Percentiles rank a stretch among this genome's conserved stretches.
Evolutionary conservation across 2,329 filamentous ascomycete genomes (phyloP).

Genomic region (Aureobasidium subglaciale): DNA sequence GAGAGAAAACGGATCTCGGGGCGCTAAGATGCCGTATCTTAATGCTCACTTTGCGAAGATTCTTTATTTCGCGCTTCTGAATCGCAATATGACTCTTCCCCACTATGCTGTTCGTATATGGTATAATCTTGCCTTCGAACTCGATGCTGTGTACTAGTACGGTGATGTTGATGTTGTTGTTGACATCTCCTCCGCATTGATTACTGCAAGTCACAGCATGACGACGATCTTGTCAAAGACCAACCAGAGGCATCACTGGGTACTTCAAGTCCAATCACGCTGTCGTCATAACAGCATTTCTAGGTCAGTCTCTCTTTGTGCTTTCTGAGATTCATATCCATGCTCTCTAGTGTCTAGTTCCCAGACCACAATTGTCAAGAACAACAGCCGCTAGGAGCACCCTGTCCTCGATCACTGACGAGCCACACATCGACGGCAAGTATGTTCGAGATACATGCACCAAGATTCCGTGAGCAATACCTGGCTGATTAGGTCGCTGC

Average conservation of each 20-base stretch:
- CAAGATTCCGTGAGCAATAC: conserved; percentile 21
- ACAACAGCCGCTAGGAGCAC: background rate
- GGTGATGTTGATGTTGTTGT: too few relatives aligned
- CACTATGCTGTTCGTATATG: too few relatives aligned
- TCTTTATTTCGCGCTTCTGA: background rate
- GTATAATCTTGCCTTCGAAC: too few relatives aligned
- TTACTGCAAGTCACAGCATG: too few relatives aligned
- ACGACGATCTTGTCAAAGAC: background rate
- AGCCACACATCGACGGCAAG: background rate
- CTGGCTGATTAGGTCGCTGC: conserved; percentile 26
- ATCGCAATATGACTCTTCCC: background rate
- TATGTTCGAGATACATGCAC: background rate
- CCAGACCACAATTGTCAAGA: background rate
- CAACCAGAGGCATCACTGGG: background rate
- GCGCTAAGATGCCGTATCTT: conserved; percentile 2
- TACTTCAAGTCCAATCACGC: background rate
- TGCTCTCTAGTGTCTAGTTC: too few relatives aligned
- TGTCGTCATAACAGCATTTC: too few relatives aligned
- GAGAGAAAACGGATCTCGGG: conserved; percentile 2
- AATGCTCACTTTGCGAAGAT: background rate
- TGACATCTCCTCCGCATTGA: too few relatives aligned
- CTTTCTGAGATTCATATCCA: too few relatives aligned
- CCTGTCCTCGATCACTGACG: background rate
- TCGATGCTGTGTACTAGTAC: too few relatives aligned
- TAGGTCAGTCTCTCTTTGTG: too few relatives aligned